Conservation (phyloP, 169 alveolate genomes). For the Cryptosporidium bovis region DNA sequence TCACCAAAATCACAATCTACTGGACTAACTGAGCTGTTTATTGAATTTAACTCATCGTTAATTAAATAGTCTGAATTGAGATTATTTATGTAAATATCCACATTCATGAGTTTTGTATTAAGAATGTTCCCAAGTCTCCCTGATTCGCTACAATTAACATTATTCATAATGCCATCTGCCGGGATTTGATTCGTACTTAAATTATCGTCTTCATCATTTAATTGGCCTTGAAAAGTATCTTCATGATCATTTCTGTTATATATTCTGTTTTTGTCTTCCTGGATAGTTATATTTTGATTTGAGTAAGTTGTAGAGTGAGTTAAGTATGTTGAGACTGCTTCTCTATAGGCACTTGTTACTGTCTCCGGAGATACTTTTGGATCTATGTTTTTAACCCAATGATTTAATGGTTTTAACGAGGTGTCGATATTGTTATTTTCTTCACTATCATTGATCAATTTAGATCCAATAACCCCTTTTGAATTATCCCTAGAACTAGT, state of each 20-base stretch:
- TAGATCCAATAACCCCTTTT: background rate
- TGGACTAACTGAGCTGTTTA: background rate
- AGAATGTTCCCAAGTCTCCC: background rate
- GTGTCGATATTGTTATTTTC: conserved; percentile 11
- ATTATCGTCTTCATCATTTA: background rate
- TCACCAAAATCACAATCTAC: conserved; percentile 1
- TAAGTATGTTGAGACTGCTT: conserved; percentile 70
- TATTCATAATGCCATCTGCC: background rate
- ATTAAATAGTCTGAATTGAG: conserved; percentile 6
- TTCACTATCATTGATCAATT: conserved; percentile 1
- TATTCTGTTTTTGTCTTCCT: background rate
- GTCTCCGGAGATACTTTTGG: conserved; percentile 57
- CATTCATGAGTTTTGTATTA: background rate
- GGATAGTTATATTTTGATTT: background rate
- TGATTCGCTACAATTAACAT: too few relatives aligned
- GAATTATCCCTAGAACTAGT: background rate
- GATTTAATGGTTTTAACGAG: conserved; percentile 46
- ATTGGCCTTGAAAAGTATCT: background rate
- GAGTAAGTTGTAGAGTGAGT: conserved; percentile 33
- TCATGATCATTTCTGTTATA: too few relatives aligned
- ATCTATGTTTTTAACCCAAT: conserved; percentile 63
- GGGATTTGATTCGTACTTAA: background rate
- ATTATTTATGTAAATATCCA: conserved; percentile 33
- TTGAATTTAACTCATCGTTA: background rate
- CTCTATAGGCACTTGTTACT: conserved; percentile 72